These are phyloP conservation scores for Fomitopsis pinicola DNA, from an alignment of 1,284 basidiomycete genomes.

Conservation along the genomic window DNA sequence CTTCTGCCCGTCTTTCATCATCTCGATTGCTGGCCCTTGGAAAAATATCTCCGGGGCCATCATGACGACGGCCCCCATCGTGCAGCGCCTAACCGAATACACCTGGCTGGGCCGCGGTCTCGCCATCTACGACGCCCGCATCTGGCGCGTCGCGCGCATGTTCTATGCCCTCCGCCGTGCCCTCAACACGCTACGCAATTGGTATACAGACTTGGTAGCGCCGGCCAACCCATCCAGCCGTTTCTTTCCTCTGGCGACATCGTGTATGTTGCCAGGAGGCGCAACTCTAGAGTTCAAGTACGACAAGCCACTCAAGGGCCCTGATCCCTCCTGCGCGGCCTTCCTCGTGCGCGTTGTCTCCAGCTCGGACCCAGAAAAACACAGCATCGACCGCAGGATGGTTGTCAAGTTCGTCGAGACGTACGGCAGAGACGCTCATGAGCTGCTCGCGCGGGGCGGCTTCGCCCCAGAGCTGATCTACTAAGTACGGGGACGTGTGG, in stretches of 20 bases:
- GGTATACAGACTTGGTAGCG: not conserved
- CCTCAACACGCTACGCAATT: not conserved
- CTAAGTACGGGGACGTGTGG: conserved; percentile 8
- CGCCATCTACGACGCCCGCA: conserved; percentile 5
- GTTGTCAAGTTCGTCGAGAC: conserved; percentile 19
- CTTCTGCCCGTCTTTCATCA: conserved; percentile 9
- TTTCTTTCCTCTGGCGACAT: conserved; percentile 3
- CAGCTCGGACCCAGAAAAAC: not conserved
- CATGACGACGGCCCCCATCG: conserved; percentile 4
- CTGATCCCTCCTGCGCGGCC: conserved; percentile 2
- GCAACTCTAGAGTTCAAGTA: not conserved
- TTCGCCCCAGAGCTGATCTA: conserved; percentile 18
- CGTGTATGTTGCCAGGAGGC: not conserved
- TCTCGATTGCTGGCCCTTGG: conserved; percentile 10
- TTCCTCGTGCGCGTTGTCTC: conserved; percentile 5
- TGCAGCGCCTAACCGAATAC: conserved; percentile 14
- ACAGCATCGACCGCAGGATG: not conserved
- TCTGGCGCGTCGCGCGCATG: conserved; percentile 6
- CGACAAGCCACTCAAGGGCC: not conserved
- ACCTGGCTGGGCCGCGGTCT: conserved; percentile 16
- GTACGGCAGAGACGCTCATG: conserved; percentile 16
- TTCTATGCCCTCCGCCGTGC: conserved; percentile 5
- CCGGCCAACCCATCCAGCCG: not conserved
- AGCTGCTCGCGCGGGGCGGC: conserved; percentile 9
- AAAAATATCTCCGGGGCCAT: conserved; percentile 9